Base-by-base conservation (phyloP, 805 yeast genomes). In the Pichia pseudocactophila region DNA sequence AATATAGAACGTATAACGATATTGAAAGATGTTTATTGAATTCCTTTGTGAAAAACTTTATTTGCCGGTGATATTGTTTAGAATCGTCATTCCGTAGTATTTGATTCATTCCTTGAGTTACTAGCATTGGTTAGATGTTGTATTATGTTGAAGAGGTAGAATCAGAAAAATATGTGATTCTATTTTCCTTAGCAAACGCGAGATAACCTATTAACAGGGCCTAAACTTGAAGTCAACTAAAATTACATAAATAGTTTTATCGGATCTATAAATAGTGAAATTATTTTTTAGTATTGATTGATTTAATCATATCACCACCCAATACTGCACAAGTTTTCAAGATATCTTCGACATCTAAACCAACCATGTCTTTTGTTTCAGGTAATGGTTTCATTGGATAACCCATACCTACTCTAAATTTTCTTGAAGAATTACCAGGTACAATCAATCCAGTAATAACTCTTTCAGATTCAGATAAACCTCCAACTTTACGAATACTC, bases 361-460 rank as follows among this genome's bases (percentile, higher is more conserved):
- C 65, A 30, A 71, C 67, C 32, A 92, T 82, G 60, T 90, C 95
- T 17, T 45, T 42, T 26, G 34, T 40, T 15, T 31, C 38, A 28
- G 68, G 73, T 4, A 69, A 59, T 1, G 95, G 94, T 55, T 73
- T 70, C 43, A 80, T 70, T 52, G 86, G 80, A 53, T 76, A 80
- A 12, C 89, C 94, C 46, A 83, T 59, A 49, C 82, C 85, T 18
- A 82, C 95, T 53, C 81, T 79, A 66, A 87, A 88, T 59, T 80
- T 83, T 56, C 76, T 74, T 47, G 74, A 73, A 16, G 68, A 64
- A 47, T 74, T 61, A 31, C 73, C 71, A 2, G 96, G 95, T 40
- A 82, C 77, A 65, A 90, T 80, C 37, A 92, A 63, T 2, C 97
- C 97, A 18, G 89, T 74, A 39, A 90, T 74, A 7, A 81, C 79